These are phyloP conservation scores for Protoeuglena noctilucae DNA, from an alignment of 139 green algal species.

Conservation along the genomic window DNA sequence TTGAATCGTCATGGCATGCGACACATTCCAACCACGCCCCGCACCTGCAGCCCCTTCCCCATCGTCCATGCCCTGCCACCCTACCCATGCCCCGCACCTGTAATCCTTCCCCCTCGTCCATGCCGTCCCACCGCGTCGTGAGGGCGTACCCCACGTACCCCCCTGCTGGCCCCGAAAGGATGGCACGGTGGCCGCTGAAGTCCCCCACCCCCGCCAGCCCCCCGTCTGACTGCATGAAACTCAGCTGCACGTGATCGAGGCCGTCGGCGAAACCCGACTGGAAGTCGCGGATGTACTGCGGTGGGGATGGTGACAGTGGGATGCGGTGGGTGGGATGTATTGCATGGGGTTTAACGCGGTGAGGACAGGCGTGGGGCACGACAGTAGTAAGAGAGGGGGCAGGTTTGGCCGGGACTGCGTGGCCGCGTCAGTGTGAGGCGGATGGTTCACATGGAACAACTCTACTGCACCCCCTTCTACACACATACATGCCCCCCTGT, in stretches of 20 bases:
- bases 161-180: constrained; percentile 82
- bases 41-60: too few species aligned
- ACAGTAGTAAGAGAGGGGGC: not conserved
- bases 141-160: constrained; percentile 77
- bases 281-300: constrained; percentile 54
- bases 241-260: constrained; percentile 37
- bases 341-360: too few species aligned
- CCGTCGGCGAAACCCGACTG: constrained; percentile 65
- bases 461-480: too few species aligned
- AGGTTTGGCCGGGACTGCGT: too few species aligned
- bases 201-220: constrained; percentile 45
- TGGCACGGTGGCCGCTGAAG: constrained; percentile 82
- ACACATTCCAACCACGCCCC: too few species aligned
- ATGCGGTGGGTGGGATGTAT: too few species aligned
- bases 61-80: too few species aligned
- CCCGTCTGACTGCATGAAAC: constrained; percentile 84
- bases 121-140: constrained; percentile 50
- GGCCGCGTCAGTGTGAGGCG: not conserved
- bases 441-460: too few species aligned
- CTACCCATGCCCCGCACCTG: too few species aligned
- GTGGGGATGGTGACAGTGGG: not conserved
- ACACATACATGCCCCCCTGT: too few species aligned
- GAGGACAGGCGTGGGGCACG: not conserved
- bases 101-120: not conserved
- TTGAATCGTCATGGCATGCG: too few species aligned